Conservation (phyloP, 768 basidiomycete species). For the Russula brevipes region DNA sequence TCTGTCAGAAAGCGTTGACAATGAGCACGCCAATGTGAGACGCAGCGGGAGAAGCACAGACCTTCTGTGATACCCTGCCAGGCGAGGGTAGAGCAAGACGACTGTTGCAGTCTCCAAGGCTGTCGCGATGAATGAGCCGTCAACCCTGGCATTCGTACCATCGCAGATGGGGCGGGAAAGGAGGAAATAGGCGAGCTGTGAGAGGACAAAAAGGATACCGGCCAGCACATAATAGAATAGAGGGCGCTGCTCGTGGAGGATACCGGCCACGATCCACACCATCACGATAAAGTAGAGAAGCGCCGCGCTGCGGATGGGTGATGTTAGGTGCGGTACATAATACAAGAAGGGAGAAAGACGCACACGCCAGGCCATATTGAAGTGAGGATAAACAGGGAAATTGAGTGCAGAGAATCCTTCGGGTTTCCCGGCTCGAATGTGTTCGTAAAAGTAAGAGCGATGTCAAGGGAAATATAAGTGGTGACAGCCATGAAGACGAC, state of each 20-base stretch:
- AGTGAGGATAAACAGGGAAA: constrained; percentile 76
- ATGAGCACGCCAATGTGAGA: not conserved
- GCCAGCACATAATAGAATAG: constrained; percentile 73
- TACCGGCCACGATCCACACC: constrained; percentile 68
- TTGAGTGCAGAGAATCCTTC: constrained; percentile 51
- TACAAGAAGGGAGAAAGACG: constrained; percentile 31
- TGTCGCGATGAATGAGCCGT: constrained; percentile 85
- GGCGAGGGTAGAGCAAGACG: constrained; percentile 60
- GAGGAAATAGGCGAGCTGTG: constrained; percentile 80
- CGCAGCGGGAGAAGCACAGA: constrained; percentile 32
- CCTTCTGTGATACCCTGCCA: constrained; percentile 92
- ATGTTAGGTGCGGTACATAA: not conserved
- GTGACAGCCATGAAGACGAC: constrained; percentile 63
- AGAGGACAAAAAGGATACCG: constrained; percentile 69
- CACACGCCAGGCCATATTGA: constrained; percentile 75
- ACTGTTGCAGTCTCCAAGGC: constrained; percentile 75
- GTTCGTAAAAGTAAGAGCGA: constrained; percentile 59
- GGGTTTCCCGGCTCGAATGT: constrained; percentile 58
- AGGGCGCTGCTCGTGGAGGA: constrained; percentile 76
- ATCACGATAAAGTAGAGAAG: constrained; percentile 70
- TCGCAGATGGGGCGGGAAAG: constrained; percentile 71
- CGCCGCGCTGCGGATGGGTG: constrained; percentile 43
- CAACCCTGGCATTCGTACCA: constrained; percentile 61
- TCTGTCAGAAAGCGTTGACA: constrained; percentile 27
- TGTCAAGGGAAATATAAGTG: constrained; percentile 81